phyloP scores from a whole-genome alignment of 176 grass and related monocot genomes.

The Secale cereale region DNA sequence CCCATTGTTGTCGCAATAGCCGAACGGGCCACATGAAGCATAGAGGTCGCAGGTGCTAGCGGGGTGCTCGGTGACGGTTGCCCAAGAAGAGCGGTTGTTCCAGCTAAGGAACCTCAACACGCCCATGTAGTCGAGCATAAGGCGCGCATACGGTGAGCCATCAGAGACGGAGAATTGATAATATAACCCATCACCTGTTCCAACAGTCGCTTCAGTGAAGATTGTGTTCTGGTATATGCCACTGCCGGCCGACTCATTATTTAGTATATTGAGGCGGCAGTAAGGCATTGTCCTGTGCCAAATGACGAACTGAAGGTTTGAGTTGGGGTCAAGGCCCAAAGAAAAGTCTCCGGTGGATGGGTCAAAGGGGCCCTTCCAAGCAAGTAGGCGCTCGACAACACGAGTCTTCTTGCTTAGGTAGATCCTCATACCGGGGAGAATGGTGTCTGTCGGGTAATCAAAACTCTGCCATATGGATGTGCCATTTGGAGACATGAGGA shows the following conservation, averaged over 20 bases:
- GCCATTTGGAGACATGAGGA: background rate
- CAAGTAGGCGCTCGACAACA: background rate
- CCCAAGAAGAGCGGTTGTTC: background rate
- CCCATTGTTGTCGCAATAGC: conserved; percentile 20
- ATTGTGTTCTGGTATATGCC: background rate
- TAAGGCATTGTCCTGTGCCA: conserved; percentile 15
- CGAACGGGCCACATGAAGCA: conserved; percentile 23
- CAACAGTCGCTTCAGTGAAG: background rate
- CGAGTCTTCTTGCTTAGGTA: background rate
- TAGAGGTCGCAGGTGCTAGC: conserved; percentile 5
- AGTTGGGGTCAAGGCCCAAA: conserved; percentile 1
- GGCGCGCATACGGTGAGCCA: background rate
- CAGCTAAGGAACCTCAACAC: background rate
- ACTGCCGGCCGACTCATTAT: background rate
- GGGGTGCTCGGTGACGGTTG: background rate
- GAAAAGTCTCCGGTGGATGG: conserved; percentile 41
- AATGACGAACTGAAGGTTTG: background rate
- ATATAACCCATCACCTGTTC: background rate
- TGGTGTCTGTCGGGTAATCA: background rate
- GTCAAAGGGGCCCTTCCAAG: conserved; percentile 25
- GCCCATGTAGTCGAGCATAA: background rate
- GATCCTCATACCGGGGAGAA: background rate
- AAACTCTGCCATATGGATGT: background rate
- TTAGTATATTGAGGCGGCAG: conserved; percentile 16
- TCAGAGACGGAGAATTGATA: background rate